Base-by-base conservation (phyloP, 768 basidiomycete species). In the Psilocybe azurescens region DNA sequence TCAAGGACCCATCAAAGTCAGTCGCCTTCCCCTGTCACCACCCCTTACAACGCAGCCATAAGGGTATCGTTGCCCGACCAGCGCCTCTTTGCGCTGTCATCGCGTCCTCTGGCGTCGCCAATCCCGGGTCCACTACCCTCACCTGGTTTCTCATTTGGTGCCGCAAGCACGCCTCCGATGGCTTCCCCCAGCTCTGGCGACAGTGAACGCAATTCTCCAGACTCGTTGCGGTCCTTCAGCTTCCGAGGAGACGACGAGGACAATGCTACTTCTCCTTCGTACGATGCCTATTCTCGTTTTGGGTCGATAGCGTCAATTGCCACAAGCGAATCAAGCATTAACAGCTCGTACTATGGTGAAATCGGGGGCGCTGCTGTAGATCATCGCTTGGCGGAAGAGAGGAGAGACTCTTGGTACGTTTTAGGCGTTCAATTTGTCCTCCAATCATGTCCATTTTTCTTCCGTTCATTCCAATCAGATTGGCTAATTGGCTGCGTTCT, bases 121-220 rank as follows among this genome's bases (percentile, higher is more conserved):
- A 72, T 86, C 62, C 75, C 86, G 8, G 88, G 88, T 2, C 88
- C 88, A 4, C 77, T 89, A 16, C 88, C 88, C 1, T 79, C 80
- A 4, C 86, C 86, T 44, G 83, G 81, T 58, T 89, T 86, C 76
- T 85, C 85, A 50, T 89, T 89, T 65, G 88, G 88, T 60, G 80
- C 82, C 9, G 84, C 88, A 30, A 83, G 77, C 53, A 81, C 82
- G 2, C 78, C 83, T 0, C 78, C 84, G 2, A 78, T 82, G 65
- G 72, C 78, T 16, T 85, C 86, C 14, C 80, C 83, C 11, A 77
- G 78, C 52, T 83, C 85, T 3, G 75, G 75, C 5, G 82, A 80
- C 59, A 81, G 81, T 58, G 87, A 88, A 53, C 77, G 80, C 53
- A 81, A 80, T 52, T 87, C 87, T 8, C 86, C 87, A 3, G 86